A percentile compares a stretch with the other conserved stretches of the same genome.
phyloP scores from a whole-genome alignment of 768 basidiomycete genomes.

The Phylloporus arenicola region DNA sequence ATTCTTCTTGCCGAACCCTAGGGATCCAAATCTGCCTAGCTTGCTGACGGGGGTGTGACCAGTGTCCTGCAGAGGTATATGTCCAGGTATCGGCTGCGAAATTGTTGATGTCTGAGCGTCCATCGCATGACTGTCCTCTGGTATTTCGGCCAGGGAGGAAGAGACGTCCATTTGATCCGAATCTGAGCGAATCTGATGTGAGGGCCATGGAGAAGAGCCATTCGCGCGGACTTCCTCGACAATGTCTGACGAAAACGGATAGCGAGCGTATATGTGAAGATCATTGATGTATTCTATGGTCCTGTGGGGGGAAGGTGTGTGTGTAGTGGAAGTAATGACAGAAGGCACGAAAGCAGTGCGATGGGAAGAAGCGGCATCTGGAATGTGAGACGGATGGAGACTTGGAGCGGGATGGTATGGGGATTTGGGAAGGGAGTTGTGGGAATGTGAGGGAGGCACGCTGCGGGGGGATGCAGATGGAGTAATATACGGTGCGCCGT shows the following conservation, averaged over 20 bases:
- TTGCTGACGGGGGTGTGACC: conserved; percentile 44
- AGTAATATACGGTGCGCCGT: conserved; percentile 34
- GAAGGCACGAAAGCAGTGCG: conserved; percentile 49
- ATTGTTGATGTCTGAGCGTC: conserved; percentile 48
- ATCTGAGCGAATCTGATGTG: conserved; percentile 27
- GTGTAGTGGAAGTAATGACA: conserved; percentile 26
- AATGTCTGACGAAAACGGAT: conserved; percentile 27
- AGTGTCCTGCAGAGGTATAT: conserved; percentile 34
- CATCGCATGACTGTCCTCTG: conserved; percentile 39
- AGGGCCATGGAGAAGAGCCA: conserved; percentile 22
- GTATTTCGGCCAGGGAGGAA: conserved; percentile 41
- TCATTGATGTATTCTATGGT: conserved; percentile 34
- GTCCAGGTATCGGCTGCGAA: conserved; percentile 35
- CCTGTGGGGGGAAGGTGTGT: conserved; percentile 29
- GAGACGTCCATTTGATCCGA: conserved; percentile 55
- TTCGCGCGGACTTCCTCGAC: conserved; percentile 27
- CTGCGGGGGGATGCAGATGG: conserved; percentile 40
- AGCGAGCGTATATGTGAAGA: conserved; percentile 30
- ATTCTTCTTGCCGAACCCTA: conserved; percentile 66
- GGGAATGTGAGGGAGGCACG: conserved; percentile 47
- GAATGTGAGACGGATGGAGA: conserved; percentile 38
- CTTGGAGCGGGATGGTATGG: conserved; percentile 36
- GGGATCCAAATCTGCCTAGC: conserved; percentile 51
- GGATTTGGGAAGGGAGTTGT: conserved; percentile 36
- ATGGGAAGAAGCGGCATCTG: conserved; percentile 47